A percentile compares a stretch with the other conserved stretches of the same genome.
phyloP scores from a whole-genome alignment of 2,329 filamentous ascomycete genomes.

The Paraconiothyrium brasiliense region DNA sequence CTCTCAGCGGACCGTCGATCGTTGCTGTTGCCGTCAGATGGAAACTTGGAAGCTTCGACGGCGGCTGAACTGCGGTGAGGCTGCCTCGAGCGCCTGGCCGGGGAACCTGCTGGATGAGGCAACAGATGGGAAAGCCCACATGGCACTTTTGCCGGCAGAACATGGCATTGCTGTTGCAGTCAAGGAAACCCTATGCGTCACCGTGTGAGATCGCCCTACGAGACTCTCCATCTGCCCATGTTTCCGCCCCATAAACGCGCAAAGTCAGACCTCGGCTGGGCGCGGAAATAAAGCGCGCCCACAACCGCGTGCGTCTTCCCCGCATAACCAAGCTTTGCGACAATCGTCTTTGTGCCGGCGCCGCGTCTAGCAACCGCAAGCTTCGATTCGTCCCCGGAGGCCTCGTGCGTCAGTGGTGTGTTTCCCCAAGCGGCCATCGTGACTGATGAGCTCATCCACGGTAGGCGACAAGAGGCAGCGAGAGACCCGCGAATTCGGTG shows the following conservation, averaged over 20 bases:
- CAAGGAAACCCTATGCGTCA: background rate
- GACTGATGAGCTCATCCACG: conserved; percentile 20
- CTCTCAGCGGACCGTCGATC: conserved; percentile 16
- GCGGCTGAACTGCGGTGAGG: conserved; percentile 17
- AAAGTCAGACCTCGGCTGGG: background rate
- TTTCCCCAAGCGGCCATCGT: conserved; percentile 19
- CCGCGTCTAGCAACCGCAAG: background rate
- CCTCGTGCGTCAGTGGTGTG: conserved; percentile 21
- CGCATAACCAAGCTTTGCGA: conserved; percentile 16
- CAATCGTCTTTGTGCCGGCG: background rate
- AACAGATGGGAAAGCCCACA: conserved; percentile 8
- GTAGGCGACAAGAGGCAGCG: background rate
- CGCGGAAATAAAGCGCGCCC: conserved; percentile 11
- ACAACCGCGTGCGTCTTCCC: conserved; percentile 15
- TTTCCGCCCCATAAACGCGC: background rate
- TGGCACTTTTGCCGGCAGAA: background rate
- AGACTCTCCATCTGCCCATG: background rate
- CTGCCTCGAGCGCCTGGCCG: conserved; percentile 9
- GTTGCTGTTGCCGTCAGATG: conserved; percentile 15
- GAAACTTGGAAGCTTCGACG: conserved; percentile 18
- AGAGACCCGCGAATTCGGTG: background rate
- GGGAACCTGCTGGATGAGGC: conserved; percentile 19
- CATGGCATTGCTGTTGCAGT: background rate
- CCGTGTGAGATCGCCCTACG: background rate
- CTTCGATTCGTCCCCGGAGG: background rate